phyloP scores from a whole-genome alignment of 106 monocot species.

The Xerophyta viscosa region DNA sequence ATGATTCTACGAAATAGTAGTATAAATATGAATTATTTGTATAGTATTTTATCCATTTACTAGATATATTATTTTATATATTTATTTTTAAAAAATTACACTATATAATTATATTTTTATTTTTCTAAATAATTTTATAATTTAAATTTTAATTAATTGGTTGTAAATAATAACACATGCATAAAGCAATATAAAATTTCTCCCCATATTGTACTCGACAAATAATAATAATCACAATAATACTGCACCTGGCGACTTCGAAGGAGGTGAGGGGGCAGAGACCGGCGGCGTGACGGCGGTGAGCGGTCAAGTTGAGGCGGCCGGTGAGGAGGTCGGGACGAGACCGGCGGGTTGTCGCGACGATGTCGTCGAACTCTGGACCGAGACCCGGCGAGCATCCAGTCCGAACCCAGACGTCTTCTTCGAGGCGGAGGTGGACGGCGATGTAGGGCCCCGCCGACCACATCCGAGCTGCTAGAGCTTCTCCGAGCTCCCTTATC shows the following conservation, averaged over 20 bases:
- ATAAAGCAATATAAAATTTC: too few relatives aligned
- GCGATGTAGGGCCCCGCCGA: constrained; percentile 24
- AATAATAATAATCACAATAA: too few relatives aligned
- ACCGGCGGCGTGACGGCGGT: constrained; percentile 21
- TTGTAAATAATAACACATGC: too few relatives aligned
- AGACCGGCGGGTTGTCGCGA: constrained; percentile 3
- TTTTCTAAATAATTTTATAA: too few relatives aligned
- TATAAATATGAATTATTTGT: too few relatives aligned
- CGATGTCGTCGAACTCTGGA: constrained; percentile 15
- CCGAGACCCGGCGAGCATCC: constrained; percentile 34
- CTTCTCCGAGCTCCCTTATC: constrained; percentile 21
- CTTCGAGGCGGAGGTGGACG: constrained; percentile 42
- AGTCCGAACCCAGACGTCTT: constrained; percentile 44
- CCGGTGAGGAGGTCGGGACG: constrained; percentile 36
- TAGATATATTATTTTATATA: too few relatives aligned
- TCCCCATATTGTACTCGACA: too few relatives aligned
- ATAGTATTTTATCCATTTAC: too few relatives aligned
- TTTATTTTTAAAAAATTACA: too few relatives aligned
- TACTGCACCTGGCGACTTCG: constrained; percentile 24
- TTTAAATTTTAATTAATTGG: too few relatives aligned
- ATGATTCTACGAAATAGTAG: too few relatives aligned
- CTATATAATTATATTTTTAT: too few relatives aligned
- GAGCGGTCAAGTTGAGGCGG: constrained; percentile 9
- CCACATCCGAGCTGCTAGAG: constrained; percentile 22
- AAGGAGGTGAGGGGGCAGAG: constrained; percentile 34